phyloP scores from a whole-genome alignment of 2,329 filamentous ascomycete genomes.

The Beauveria scarabaeidicola region DNA sequence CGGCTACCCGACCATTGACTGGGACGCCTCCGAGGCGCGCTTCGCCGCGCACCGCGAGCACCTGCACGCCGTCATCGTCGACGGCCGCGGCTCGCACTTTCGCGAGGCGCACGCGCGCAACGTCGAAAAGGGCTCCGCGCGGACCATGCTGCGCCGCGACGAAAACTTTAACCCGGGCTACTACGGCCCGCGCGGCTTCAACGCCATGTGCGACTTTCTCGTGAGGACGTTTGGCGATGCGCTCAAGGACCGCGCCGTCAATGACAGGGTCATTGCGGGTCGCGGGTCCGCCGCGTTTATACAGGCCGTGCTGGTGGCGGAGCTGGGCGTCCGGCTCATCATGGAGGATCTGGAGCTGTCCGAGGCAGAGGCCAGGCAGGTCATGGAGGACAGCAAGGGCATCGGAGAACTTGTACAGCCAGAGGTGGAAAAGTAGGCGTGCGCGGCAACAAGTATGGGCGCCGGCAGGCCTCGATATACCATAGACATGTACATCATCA shows the following conservation, averaged over 20 bases:
- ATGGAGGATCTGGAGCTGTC: constrained; percentile 46
- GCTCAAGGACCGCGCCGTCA: constrained; percentile 52
- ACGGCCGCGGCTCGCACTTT: constrained; percentile 53
- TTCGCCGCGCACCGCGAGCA: constrained; percentile 46
- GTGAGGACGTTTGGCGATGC: constrained; percentile 50
- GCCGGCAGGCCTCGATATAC: background rate
- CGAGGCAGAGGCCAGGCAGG: constrained; percentile 36
- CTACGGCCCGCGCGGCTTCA: constrained; percentile 69
- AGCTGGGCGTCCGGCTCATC: constrained; percentile 48
- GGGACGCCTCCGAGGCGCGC: constrained; percentile 51
- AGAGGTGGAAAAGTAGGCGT: constrained; percentile 10
- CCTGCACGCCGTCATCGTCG: constrained; percentile 49
- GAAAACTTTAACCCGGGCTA: constrained; percentile 65
- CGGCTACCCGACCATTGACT: constrained; percentile 65
- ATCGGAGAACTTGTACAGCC: constrained; percentile 54
- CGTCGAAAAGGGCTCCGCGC: constrained; percentile 48
- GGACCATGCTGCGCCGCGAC: constrained; percentile 52
- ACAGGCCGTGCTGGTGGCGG: constrained; percentile 69
- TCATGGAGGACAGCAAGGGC: constrained; percentile 58
- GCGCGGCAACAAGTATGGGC: background rate
- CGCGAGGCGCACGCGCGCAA: constrained; percentile 45
- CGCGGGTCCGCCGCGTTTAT: constrained; percentile 61
- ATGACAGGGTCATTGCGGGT: constrained; percentile 57
- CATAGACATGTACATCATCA: background rate
- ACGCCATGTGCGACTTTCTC: constrained; percentile 62